These are phyloP conservation scores for Brettanomyces sp. DNA, from an alignment of 805 yeast genomes.

Conservation along the genomic window DNA sequence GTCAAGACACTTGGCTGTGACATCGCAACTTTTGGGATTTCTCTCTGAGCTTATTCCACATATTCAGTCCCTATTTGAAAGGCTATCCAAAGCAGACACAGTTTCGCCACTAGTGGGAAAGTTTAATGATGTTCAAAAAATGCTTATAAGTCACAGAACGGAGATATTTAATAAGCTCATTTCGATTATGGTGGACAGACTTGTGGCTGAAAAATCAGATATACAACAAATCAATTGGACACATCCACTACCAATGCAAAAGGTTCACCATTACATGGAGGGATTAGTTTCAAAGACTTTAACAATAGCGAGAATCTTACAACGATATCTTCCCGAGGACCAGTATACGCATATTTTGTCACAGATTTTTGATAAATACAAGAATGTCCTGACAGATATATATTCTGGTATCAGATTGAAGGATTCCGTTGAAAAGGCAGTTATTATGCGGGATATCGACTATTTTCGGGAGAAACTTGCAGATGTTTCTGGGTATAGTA, in stretches of 20 bases:
- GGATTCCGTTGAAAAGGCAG: constrained; percentile 45
- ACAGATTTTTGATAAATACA: constrained; percentile 49
- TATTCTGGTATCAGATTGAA: constrained; percentile 39
- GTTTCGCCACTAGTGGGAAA: constrained; percentile 22
- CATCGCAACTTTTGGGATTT: constrained; percentile 54
- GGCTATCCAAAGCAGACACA: constrained; percentile 22
- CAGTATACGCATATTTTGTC: constrained; percentile 37
- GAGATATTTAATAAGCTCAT: constrained; percentile 57
- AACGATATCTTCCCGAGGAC: constrained; percentile 43
- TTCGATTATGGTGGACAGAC: constrained; percentile 63
- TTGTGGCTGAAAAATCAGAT: constrained; percentile 39
- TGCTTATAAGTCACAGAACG: constrained; percentile 49
- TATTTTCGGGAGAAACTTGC: constrained; percentile 54
- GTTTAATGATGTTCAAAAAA: constrained; percentile 30
- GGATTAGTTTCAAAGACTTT: constrained; percentile 55
- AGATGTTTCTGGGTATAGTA: constrained; percentile 50
- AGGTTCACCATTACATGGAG: constrained; percentile 57
- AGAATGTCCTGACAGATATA: constrained; percentile 42
- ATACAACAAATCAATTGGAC: constrained; percentile 44
- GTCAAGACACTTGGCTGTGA: constrained; percentile 59
- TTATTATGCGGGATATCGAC: constrained; percentile 49
- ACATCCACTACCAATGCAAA: constrained; percentile 30
- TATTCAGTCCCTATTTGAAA: constrained; percentile 21
- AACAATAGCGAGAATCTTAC: constrained; percentile 53
- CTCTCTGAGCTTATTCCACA: constrained; percentile 31